These are phyloP conservation scores for Megacollybia marginata DNA, from an alignment of 768 basidiomycete species.

Conservation along the genomic window DNA sequence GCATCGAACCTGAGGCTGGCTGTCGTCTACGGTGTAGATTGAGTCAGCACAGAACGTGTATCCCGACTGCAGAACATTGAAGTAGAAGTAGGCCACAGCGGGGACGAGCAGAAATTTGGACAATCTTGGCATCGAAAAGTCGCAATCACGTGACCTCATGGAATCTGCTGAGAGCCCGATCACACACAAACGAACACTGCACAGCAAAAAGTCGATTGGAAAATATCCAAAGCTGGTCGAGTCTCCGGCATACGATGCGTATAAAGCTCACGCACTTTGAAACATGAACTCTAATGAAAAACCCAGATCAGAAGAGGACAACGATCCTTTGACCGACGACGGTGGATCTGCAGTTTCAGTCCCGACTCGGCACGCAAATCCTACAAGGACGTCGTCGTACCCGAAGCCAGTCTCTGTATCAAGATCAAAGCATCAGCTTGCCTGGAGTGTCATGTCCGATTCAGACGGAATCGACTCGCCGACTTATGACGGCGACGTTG, in stretches of 20 bases:
- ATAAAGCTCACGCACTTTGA: conserved; percentile 15
- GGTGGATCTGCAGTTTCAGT: conserved; percentile 45
- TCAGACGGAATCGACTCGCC: conserved; percentile 77
- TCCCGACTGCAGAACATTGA: background rate
- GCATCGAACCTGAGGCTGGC: conserved; percentile 48
- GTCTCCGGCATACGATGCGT: conserved; percentile 76
- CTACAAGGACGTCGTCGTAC: conserved; percentile 9
- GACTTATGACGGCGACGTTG: conserved; percentile 87
- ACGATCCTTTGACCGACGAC: conserved; percentile 80
- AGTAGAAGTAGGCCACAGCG: conserved; percentile 2
- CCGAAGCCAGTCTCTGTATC: conserved; percentile 19
- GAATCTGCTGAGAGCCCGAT: background rate
- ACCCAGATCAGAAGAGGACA: conserved; percentile 77
- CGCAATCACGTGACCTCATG: conserved; percentile 5
- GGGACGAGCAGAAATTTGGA: no score
- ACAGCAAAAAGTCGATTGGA: conserved; percentile 63
- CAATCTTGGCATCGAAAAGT: no score
- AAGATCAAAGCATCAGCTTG: conserved; percentile 43
- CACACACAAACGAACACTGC: conserved; percentile 33
- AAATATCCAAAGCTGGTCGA: conserved; percentile 56
- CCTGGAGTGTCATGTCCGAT: conserved; percentile 51
- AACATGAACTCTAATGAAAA: conserved; percentile 13
- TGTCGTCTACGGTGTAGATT: conserved; percentile 67
- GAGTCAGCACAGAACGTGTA: conserved; percentile 55
- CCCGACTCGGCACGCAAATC: conserved; percentile 19